phyloP scores from a whole-genome alignment of 768 basidiomycete genomes.

The Boletus vermiculosoides region DNA sequence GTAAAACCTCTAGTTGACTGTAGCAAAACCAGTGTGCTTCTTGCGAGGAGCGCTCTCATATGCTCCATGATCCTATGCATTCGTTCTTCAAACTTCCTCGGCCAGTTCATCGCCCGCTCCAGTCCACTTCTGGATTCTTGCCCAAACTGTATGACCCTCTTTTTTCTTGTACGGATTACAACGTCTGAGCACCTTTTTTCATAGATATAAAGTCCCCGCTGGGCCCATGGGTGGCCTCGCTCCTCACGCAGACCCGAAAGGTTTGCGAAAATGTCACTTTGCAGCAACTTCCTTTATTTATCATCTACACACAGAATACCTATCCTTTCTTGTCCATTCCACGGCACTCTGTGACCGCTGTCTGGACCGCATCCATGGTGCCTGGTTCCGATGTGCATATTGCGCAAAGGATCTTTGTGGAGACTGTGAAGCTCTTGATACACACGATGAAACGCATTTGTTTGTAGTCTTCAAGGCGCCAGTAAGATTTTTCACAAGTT shows the following conservation, averaged over 20 bases:
- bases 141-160: conserved; percentile 56
- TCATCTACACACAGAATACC: conserved; percentile 50
- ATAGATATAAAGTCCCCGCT: conserved; percentile 63
- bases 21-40: conserved; percentile 59
- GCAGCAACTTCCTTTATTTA: not conserved
- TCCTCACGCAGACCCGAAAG: conserved; percentile 50
- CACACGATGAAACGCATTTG: conserved; percentile 78
- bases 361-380: conserved; percentile 75
- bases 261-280: conserved; percentile 34
- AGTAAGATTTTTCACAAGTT: conserved; percentile 42
- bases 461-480: conserved; percentile 87
- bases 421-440: conserved; percentile 75
- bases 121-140: conserved; percentile 57
- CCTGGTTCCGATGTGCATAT: conserved; percentile 90
- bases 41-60: conserved; percentile 79
- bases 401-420: conserved; percentile 87
- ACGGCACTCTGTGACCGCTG: conserved; percentile 85
- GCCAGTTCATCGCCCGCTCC: conserved; percentile 64
- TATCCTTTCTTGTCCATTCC: conserved; percentile 56
- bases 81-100: conserved; percentile 85
- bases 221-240: conserved; percentile 48
- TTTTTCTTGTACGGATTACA: not conserved
- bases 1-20: not conserved
- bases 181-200: conserved; percentile 9
- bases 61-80: conserved; percentile 80